These are phyloP conservation scores for Conoideocrella luteorostrata DNA, from an alignment of 2,329 filamentous ascomycete species.

Conservation along the genomic window DNA sequence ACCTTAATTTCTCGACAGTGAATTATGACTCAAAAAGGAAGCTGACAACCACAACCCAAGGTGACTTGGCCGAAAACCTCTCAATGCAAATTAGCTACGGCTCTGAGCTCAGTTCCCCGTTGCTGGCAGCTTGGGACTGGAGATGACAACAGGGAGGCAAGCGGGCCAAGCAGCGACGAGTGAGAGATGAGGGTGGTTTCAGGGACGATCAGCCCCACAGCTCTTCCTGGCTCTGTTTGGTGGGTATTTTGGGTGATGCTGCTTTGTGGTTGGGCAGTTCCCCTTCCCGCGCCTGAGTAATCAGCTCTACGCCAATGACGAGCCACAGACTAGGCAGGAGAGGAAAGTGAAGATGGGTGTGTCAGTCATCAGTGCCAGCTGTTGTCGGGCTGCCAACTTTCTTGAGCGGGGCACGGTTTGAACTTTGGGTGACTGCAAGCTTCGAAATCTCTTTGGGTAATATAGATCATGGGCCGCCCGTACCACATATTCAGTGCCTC, in stretches of 20 bases:
- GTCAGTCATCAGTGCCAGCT: too few relatives aligned
- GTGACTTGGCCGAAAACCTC: not conserved
- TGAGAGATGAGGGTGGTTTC: constrained; percentile 12
- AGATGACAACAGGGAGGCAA: constrained; percentile 1
- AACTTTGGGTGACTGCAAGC: too few relatives aligned
- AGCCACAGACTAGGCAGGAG: not conserved
- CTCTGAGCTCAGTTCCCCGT: too few relatives aligned
- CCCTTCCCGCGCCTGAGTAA: not conserved
- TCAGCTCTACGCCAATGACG: not conserved
- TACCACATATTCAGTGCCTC: not conserved
- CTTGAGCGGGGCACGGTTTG: too few relatives aligned
- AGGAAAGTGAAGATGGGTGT: too few relatives aligned
- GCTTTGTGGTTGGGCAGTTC: not conserved
- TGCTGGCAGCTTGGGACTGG: too few relatives aligned
- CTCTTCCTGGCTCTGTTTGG: constrained; percentile 7
- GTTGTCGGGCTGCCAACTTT: too few relatives aligned
- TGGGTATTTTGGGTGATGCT: not conserved
- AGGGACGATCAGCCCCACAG: constrained; percentile 8
- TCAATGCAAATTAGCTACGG: not conserved
- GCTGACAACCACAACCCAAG: not conserved
- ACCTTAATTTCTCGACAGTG: not conserved
- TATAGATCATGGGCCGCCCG: not conserved
- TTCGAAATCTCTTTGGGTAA: too few relatives aligned
- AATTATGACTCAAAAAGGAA: not conserved
- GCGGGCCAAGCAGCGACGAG: not conserved